These are phyloP conservation scores for Starmerella cellae DNA, from an alignment of 805 yeast species.

Conservation along the genomic window DNA sequence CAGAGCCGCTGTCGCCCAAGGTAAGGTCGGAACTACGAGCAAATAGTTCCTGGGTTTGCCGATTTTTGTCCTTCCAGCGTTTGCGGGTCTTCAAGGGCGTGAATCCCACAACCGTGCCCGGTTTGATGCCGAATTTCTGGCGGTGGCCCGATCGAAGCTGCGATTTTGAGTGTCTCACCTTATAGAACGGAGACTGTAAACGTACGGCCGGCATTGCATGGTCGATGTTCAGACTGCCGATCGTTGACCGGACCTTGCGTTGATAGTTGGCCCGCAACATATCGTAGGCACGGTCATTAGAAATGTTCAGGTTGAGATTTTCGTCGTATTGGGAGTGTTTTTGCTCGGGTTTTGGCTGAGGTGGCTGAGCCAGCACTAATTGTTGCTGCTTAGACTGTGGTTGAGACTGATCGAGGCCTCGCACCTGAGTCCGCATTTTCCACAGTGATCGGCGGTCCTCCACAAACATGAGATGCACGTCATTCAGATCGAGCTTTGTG, in stretches of 20 bases:
- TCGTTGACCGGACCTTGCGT: slow-evolving; percentile 80
- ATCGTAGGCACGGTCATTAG: slow-evolving; percentile 81
- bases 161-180: slow-evolving; percentile 53
- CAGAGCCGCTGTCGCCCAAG: slow-evolving; percentile 65
- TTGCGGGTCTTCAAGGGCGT: slow-evolving; percentile 65
- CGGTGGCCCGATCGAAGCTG: slow-evolving; percentile 72
- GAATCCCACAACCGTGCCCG: slow-evolving; percentile 65
- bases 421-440: not conserved
- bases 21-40: slow-evolving; percentile 62
- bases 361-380: not conserved
- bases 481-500: slow-evolving; percentile 66
- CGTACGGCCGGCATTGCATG: slow-evolving; percentile 80
- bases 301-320: slow-evolving; percentile 44
- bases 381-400: not conserved
- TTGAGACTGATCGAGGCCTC: not conserved
- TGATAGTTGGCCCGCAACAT: slow-evolving; percentile 73
- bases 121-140: slow-evolving; percentile 58
- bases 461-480: slow-evolving; percentile 61
- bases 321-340: slow-evolving; percentile 30
- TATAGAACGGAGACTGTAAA: slow-evolving; percentile 82
- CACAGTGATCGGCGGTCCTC: slow-evolving; percentile 27
- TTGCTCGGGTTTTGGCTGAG: slow-evolving; percentile 14
- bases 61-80: slow-evolving; percentile 80
- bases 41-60: slow-evolving; percentile 62
- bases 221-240: slow-evolving; percentile 81